Evolutionary conservation across 257 asterid species (phyloP), one percentile per base, ranked within the genome.

Genomic region (Nicotiana benthamiana): DNA sequence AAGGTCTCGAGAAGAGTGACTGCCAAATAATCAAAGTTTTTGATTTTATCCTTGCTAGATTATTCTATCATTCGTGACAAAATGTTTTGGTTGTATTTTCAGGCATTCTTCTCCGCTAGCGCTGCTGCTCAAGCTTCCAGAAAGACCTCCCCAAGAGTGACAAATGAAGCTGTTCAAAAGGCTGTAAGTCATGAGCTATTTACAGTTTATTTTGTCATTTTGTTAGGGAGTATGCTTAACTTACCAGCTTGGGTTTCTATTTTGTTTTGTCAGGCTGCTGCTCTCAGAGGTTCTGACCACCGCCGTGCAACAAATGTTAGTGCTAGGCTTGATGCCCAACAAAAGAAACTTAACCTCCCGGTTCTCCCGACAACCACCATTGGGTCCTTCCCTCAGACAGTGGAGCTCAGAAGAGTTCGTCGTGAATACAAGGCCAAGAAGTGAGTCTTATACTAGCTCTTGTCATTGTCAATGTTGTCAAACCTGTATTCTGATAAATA

Each of bases 311-410:
- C 98, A 83, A 88, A 91, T 85, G 99, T 95, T 70, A 93, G 92
- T 79, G 88, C 97, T 84, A 91, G 99, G 81, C 98, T 92, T 82
- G 98, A 91, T 88, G 94, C 97, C 82, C 99, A 95, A 79, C 99
- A 93, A 82, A 93, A 92, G 94, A 91, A 95, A 86, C 97, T 95
- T 32, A 95, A 93, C 91, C 99, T 95, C 83, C 99, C 98, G 26
- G 61, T 95, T 84, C 99, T 95, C 80, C 99, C 99, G 3, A 95
- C 99, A 83, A 95, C 99, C 79, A 95, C 99, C 65, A 93, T 95
- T 87, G 99, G 99, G 40, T 93, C 98, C 75, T 94, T 94, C 93
- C 97, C 98, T 18, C 98, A 94, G 87, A 94, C 98, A 56, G 86
- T 91, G 17, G 98, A 94, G 75, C 94, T 94, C 63, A 90, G 98